These are phyloP conservation scores for Tolypocladium guangdongense DNA, from an alignment of 2,329 filamentous ascomycete species.

Conservation along the genomic window DNA sequence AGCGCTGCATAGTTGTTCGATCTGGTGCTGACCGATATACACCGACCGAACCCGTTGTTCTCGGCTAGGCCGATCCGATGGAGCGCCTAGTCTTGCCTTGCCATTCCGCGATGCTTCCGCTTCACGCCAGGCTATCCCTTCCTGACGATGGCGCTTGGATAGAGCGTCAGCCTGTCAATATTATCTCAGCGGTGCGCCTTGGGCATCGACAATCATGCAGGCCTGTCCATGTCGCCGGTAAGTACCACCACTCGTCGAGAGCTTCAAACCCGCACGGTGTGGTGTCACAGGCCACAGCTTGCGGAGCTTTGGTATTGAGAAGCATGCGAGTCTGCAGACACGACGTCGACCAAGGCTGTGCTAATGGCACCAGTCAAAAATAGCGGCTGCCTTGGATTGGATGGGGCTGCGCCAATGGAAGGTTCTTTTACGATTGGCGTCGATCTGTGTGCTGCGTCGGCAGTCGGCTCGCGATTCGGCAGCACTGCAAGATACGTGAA, in stretches of 20 bases:
- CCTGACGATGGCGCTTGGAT: background rate
- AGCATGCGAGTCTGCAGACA: background rate
- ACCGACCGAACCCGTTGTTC: background rate
- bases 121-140: no score
- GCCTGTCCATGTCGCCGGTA: background rate
- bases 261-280: background rate
- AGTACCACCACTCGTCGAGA: background rate
- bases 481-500: background rate
- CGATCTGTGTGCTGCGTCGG: background rate
- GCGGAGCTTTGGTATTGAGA: background rate
- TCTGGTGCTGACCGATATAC: background rate
- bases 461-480: background rate
- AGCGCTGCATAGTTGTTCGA: background rate
- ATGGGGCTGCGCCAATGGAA: background rate
- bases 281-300: background rate
- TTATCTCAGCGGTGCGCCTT: background rate
- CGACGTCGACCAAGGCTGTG: background rate
- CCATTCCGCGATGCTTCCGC: background rate
- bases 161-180: background rate
- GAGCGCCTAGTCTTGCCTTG: no score
- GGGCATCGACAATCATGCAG: background rate
- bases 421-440: background rate
- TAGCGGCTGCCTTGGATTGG: background rate
- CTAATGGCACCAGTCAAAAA: background rate
- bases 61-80: background rate